Percentiles rank a stretch among this genome's conserved stretches.
These are phyloP conservation scores for Lactarius trivialis DNA, from an alignment of 768 basidiomycete species.

Conservation along the genomic window DNA sequence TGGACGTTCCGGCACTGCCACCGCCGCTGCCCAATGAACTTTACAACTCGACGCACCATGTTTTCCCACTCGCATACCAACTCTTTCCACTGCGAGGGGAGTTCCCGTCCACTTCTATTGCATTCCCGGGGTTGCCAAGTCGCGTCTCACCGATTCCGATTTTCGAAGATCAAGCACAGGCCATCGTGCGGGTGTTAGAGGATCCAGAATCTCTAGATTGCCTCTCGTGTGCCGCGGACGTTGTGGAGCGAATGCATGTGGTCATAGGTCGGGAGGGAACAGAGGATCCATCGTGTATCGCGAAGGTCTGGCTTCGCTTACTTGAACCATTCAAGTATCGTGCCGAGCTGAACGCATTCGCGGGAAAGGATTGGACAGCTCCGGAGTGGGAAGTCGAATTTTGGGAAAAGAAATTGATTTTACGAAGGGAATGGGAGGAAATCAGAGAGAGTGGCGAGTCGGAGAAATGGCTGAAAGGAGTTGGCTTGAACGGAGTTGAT, in stretches of 20 bases:
- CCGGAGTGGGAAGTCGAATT: conserved; percentile 54
- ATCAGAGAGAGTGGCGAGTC: conserved; percentile 53
- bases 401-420: conserved; percentile 39
- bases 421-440: conserved; percentile 53
- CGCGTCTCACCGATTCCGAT: conserved; percentile 69
- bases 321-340: conserved; percentile 64
- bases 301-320: conserved; percentile 53
- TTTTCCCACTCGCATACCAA: conserved; percentile 68
- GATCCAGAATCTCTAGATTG: conserved; percentile 45
- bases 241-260: conserved; percentile 35
- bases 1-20: conserved; percentile 36
- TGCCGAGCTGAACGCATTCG: conserved; percentile 49
- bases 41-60: conserved; percentile 55
- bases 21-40: conserved; percentile 46
- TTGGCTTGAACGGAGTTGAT: conserved; percentile 48
- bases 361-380: conserved; percentile 34
- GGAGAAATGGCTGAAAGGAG: conserved; percentile 51
- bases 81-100: conserved; percentile 53
- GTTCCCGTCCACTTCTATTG: conserved; percentile 46
- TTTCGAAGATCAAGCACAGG: conserved; percentile 70
- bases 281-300: conserved; percentile 36
- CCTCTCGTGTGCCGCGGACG: conserved; percentile 40
- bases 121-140: conserved; percentile 57
- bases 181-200: conserved; percentile 49
- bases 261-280: conserved; percentile 16